These are phyloP conservation scores for Clonostachys solani DNA, from an alignment of 2,329 filamentous ascomycete genomes.

Conservation along the genomic window DNA sequence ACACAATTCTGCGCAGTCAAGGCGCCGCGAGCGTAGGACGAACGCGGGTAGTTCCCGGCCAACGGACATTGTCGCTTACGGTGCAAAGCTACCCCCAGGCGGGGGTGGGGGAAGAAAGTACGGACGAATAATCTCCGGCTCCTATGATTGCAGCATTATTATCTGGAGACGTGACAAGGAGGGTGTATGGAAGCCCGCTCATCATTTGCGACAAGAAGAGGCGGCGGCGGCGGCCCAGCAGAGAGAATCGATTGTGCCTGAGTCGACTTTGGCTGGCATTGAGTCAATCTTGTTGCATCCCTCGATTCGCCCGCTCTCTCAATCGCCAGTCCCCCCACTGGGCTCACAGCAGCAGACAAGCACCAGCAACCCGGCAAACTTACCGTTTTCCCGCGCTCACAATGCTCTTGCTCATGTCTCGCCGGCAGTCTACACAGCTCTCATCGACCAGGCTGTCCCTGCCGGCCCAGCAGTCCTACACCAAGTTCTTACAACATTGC, in stretches of 20 bases:
- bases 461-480: constrained; percentile 43
- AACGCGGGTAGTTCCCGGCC: constrained; percentile 74
- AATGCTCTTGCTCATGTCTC: constrained; percentile 3
- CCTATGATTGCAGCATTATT: constrained; percentile 93
- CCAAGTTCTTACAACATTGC: constrained; percentile 39
- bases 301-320: constrained; percentile 5
- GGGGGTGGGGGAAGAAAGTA: constrained; percentile 87
- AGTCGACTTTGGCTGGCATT: background rate
- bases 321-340: constrained; percentile 2
- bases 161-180: constrained; percentile 88
- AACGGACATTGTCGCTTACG: constrained; percentile 72
- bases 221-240: constrained; percentile 47
- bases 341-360: constrained; percentile 2
- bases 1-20: constrained; percentile 22
- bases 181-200: constrained; percentile 77
- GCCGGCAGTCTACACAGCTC: constrained; percentile 34
- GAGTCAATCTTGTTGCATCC: constrained; percentile 5
- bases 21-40: constrained; percentile 33
- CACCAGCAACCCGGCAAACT: background rate
- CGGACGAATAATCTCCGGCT: constrained; percentile 93
- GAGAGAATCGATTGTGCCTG: background rate
- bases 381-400: constrained; percentile 1
- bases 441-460: constrained; percentile 50
- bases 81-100: constrained; percentile 84
- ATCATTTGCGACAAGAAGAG: constrained; percentile 72